Percentiles rank a stretch among this genome's conserved stretches.
These are phyloP conservation scores for Lodderomyces parapsilosis DNA, from an alignment of 1,139 yeast species.

Conservation along the genomic window DNA sequence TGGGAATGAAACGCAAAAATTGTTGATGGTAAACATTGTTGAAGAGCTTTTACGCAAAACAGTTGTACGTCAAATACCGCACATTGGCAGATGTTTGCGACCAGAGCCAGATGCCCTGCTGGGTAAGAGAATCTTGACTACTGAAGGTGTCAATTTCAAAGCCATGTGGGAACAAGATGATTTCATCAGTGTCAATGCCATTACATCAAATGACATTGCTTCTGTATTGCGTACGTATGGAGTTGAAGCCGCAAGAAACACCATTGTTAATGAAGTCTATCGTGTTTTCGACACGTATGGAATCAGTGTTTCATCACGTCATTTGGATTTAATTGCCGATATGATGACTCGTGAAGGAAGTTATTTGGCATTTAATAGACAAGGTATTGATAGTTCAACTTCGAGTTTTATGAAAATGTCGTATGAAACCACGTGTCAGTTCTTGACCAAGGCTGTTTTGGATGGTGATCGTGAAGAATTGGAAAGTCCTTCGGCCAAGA, in stretches of 20 bases:
- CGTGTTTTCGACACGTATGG: slow-evolving; percentile 97
- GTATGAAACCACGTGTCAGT: slow-evolving; percentile 97
- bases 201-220: slow-evolving; percentile 88
- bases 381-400: slow-evolving; percentile 94
- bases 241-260: slow-evolving; percentile 98
- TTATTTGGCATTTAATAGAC: slow-evolving; percentile 94
- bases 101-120: slow-evolving; percentile 58
- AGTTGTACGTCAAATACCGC: slow-evolving; percentile 90
- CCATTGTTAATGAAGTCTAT: slow-evolving; percentile 93
- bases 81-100: slow-evolving; percentile 89
- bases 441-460: slow-evolving; percentile 92
- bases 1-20: slow-evolving; percentile 77
- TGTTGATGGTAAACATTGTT: slow-evolving; percentile 94
- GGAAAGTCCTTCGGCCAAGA: slow-evolving; percentile 92
- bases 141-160: slow-evolving; percentile 97
- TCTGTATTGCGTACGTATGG: slow-evolving; percentile 92
- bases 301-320: slow-evolving; percentile 88
- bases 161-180: slow-evolving; percentile 99
- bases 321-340: slow-evolving; percentile 94
- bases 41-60: slow-evolving; percentile 89
- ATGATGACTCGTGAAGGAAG: slow-evolving; percentile 99
- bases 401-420: slow-evolving; percentile 99
- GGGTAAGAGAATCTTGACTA: slow-evolving; percentile 69
- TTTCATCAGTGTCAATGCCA: slow-evolving; percentile 82
- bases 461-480: slow-evolving; percentile 88